phyloP scores from a whole-genome alignment of 768 basidiomycete genomes.

The Lentinula guzmanii region DNA sequence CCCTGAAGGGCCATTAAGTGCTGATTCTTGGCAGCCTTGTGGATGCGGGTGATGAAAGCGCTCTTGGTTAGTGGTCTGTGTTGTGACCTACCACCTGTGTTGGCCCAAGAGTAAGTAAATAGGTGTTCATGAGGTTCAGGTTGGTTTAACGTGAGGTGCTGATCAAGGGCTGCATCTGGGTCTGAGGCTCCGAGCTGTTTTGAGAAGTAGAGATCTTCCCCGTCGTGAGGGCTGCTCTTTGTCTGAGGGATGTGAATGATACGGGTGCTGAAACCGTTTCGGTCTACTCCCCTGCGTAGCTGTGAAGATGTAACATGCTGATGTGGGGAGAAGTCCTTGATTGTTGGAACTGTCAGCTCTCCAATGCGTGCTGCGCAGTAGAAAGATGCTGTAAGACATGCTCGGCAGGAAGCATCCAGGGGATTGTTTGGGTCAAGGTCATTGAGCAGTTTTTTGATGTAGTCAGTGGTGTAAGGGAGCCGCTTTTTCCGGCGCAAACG shows the following conservation, averaged over 20 bases:
- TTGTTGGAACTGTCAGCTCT: background rate
- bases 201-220: conserved; percentile 27
- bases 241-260: no score
- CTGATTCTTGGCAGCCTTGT: no score
- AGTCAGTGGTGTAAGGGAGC: no score
- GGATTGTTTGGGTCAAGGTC: background rate
- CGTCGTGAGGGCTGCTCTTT: background rate
- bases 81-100: no score
- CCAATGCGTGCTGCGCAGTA: no score
- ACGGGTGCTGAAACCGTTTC: conserved; percentile 12
- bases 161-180: conserved; percentile 15
- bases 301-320: conserved; percentile 22
- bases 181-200: conserved; percentile 19
- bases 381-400: no score
- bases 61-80: background rate
- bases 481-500: no score
- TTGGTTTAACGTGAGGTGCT: conserved; percentile 24
- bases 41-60: background rate
- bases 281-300: conserved; percentile 14
- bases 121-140: conserved; percentile 18
- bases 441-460: no score
- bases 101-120: conserved; percentile 19
- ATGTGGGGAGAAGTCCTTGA: conserved; percentile 21
- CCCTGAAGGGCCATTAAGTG: no score
- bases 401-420: no score